A percentile compares a stretch with the other conserved stretches of the same genome.
These are phyloP conservation scores for Sugiyamaella novakii DNA, from an alignment of 1,139 yeast species.

Conservation along the genomic window DNA sequence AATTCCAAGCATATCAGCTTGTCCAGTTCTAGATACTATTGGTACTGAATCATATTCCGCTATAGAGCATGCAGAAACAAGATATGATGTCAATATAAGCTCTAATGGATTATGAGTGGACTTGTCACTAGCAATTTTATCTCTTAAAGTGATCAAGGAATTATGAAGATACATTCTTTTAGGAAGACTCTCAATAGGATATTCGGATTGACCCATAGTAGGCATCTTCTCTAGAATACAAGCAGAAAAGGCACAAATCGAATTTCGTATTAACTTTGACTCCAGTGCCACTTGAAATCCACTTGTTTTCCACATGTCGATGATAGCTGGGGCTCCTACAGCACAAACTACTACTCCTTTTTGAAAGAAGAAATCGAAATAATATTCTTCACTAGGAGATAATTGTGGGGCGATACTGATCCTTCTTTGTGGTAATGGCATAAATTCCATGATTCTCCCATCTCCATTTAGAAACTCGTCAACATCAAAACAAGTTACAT, in stretches of 20 bases:
- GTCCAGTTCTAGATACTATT: constrained; percentile 17
- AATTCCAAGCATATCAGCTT: constrained; percentile 15
- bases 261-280: constrained; percentile 12
- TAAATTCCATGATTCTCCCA: background rate
- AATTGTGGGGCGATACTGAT: constrained; percentile 1
- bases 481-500: background rate
- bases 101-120: constrained; percentile 16
- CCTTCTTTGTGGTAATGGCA: background rate
- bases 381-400: constrained; percentile 1
- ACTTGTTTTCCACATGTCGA: constrained; percentile 12
- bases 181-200: background rate
- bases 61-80: constrained; percentile 11
- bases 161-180: constrained; percentile 9
- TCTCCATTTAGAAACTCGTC: background rate
- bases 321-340: constrained; percentile 11
- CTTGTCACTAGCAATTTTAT: constrained; percentile 15
- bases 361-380: constrained; percentile 15
- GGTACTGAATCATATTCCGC: constrained; percentile 16
- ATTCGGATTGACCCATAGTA: background rate
- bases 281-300: constrained; percentile 17
- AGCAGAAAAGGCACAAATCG: constrained; percentile 17
- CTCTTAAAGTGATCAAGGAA: constrained; percentile 10
- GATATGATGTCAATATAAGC: constrained; percentile 17
- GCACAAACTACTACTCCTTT: constrained; percentile 12
- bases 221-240: constrained; percentile 6